Evolutionary conservation across 257 asterid genomes (phyloP), one percentile per base, ranked within the genome.

Genomic region (Nicotiana paniculata): DNA sequence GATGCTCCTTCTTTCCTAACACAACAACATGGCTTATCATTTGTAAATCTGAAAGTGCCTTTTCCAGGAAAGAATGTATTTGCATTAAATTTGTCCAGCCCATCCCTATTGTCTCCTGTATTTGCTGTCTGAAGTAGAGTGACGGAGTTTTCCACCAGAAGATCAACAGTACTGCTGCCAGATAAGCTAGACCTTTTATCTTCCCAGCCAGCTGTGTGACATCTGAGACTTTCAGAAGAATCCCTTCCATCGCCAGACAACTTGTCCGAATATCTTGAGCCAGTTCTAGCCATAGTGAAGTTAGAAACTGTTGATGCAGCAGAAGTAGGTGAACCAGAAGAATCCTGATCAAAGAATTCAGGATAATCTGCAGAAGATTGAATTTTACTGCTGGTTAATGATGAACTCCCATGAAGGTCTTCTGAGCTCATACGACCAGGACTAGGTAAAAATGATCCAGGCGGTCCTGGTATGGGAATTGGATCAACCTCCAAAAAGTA

Each of bases 401-500:
- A 92, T 32, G 99, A 93, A 86, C 88, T 90, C 69, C 97, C 98
- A 51, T 88, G 93, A 85, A 91, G 88, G 80, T 91, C 98, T 88
- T 92, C 98, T 0, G 98, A 91, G 83, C 87, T 85, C 93, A 88
- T 90, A 43, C 90, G 96, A 24, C 95, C 93, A 0, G 98, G 99
- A 81, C 99, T 95, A 0, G 98, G 99, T 83, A 95, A 86, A 87
- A 91, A 96, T 1, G 97, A 96, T 77, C 99, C 99, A 0, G 97
- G 98, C 4, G 99, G 99, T 55, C 98, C 99, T 0, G 99, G 99
- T 81, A 96, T 96, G 39, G 93, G 93, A 81, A 92, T 92, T 43
- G 95, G 91, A 82, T 94, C 99, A 43, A 95, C 98, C 86, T 90
- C 93, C 61, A 80, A 84, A 83, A 80, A 92, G 87, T 90, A 95